Base-by-base conservation (phyloP, 2,329 filamentous ascomycete species). In the Coniochaeta hoffmannii region DNA sequence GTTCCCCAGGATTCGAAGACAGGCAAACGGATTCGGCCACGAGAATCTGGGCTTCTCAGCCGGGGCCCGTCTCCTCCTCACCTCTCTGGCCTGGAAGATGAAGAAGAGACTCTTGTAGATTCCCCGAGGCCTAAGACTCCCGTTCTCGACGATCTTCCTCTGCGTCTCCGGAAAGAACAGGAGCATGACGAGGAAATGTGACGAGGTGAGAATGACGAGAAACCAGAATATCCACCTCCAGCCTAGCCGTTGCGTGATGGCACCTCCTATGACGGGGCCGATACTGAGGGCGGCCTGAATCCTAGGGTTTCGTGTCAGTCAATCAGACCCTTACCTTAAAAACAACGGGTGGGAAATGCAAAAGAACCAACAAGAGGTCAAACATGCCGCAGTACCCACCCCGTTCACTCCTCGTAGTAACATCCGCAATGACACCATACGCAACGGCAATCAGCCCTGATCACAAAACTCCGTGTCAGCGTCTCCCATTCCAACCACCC, bases 201-300 rank as follows among this genome's bases (percentile, higher is more conserved):
- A 64, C 0, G 26, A 54, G 1, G 60, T 61, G 4, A 61, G 55
- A 31, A 81, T 76, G 3, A 72, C 66, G 11, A 81, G 63, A 38
- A 80, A 76, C 76, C 78, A 81, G 60, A 82, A 82, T 30, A 80
- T 74, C 53, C 68, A 71, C 36, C 72, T 65, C 79, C 79, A 82
- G 3, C 76, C 76, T 0, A 78, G 65, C 15, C 38, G 32, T 17
- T 53, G 50, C 17, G 32, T 53, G 32, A 53, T 53, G 15, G 17
- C 38, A 4, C 50, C 50, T 1, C 50, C 50, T 36, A 53, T 53
- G 4, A 53, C 50, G 7, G 50, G 50, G 31, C 50, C 50, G 22
- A 53, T 8, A 19, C 50, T 53, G 50, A 38, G 32, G 32, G 50
- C 50, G 32, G 38, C 24, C 17, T 53, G 30, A 17, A 36, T 53